These are phyloP conservation scores for Letharia lupina DNA, from an alignment of 495 filamentous ascomycete genomes.

Conservation along the genomic window DNA sequence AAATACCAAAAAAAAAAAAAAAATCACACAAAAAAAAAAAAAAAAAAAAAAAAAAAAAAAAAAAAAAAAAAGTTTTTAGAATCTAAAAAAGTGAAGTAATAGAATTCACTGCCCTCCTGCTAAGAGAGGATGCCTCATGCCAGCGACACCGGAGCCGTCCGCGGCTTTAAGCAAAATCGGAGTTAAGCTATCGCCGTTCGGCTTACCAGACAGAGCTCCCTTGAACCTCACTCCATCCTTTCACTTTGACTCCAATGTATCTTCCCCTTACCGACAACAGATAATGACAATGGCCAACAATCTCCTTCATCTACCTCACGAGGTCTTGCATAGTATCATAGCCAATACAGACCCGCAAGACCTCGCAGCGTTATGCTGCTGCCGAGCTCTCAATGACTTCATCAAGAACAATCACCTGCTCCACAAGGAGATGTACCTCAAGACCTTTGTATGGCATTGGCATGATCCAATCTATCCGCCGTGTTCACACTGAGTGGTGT, in stretches of 20 bases:
- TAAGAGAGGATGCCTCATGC: no score
- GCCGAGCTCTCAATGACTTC: constrained; percentile 39
- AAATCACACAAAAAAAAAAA: no score
- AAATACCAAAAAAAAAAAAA: no score
- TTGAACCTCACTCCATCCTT: no score
- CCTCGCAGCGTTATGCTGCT: constrained; percentile 40
- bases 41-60: no score
- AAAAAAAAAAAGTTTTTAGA: no score
- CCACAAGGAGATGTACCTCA: constrained; percentile 46
- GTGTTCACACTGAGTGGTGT: constrained; percentile 11
- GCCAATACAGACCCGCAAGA: constrained; percentile 45
- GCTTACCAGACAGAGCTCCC: no score
- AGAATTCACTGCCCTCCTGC: no score
- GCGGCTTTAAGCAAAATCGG: no score
- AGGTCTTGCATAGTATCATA: constrained; percentile 51
- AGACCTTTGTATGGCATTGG: constrained; percentile 33
- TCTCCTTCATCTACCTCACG: constrained; percentile 37
- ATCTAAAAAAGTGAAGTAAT: no score
- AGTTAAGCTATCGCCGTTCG: no score
- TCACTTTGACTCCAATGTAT: neutral
- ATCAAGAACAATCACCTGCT: constrained; percentile 44
- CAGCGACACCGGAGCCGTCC: no score
- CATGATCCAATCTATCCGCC: constrained; percentile 1
- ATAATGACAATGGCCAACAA: neutral
- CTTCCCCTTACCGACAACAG: neutral